Base-by-base conservation (phyloP, 331 rosid genomes). In the Erythrophleum ivorense region DNA sequence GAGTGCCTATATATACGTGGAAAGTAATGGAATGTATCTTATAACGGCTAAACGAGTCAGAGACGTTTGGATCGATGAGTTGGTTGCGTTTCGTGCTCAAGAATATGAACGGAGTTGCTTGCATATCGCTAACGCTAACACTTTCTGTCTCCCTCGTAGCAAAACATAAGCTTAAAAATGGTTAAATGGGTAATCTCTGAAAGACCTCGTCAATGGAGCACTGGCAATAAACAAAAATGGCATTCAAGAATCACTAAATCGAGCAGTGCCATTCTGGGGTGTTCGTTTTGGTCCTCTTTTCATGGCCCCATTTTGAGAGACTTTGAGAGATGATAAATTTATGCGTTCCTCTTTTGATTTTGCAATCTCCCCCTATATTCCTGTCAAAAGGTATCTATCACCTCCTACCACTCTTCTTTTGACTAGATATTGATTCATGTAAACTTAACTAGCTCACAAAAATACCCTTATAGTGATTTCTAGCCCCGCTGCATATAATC, bases 91-190 rank as follows among this genome's bases (percentile, higher is more conserved):
- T 59, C 31, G 21, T 34, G 21, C 48, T 71, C 43, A n/a, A 75
- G 54, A 43, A 72, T 36, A n/a, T 70, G 80, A 82, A 59, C 63
- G 92, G 97, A 86, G 82, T 84, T 88, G 94, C 93, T 87, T 87
- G 83, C 86, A 86, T 88, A 77, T 89, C 88, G 97, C 84, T 21
- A 59, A 14, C 62, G 54, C 66, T 5, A 9, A 62, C 71, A 63
- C 70, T 34, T 64, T 77, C 77, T 79, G 52, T 62, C 76, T 73
- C 58, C 80, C 38, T 52, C 43, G 29, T 52, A 70, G 43, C 48
- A 43, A 36, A 81, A 72, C 68, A 52, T 62, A 84, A 83, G 53
- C 59, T 68, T 71, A 79, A 76, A 68, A 84, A 21, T 19, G 21
- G 59, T 46, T 50, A 52, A 31, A 50, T 73, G 43, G 12, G 21